Conservation (phyloP, 768 basidiomycete species). For the Sistotremastrum suecicum region DNA sequence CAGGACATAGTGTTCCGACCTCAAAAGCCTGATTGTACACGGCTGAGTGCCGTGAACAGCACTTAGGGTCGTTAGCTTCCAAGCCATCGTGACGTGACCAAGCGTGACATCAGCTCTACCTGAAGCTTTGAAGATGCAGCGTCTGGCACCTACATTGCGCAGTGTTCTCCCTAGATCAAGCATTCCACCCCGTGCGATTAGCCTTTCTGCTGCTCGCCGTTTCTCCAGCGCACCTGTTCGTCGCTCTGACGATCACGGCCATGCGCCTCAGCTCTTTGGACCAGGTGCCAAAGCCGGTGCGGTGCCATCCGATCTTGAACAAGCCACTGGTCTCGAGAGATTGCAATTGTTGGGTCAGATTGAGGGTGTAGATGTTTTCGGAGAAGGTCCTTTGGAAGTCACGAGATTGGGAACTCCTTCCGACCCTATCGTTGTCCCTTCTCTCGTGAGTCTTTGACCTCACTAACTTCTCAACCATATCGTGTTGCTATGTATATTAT, state of each 20-base stretch:
- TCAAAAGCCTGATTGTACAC: no score
- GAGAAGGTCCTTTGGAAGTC: constrained; percentile 71
- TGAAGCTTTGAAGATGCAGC: no score
- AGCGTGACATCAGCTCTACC: no score
- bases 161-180: no score
- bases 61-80: no score
- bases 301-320: constrained; percentile 73
- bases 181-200: no score
- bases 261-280: constrained; percentile 56
- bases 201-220: constrained; percentile 26
- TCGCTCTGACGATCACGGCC: constrained; percentile 35
- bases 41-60: no score
- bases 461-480: neutral
- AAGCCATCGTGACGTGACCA: no score
- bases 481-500: neutral
- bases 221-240: constrained; percentile 45
- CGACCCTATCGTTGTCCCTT: constrained; percentile 78
- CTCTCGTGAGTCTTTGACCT: constrained; percentile 46
- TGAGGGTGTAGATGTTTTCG: constrained; percentile 83
- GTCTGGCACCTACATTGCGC: no score
- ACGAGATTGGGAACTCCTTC: constrained; percentile 77
- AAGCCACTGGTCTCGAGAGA: constrained; percentile 94
- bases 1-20: no score
- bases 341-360: constrained; percentile 83
- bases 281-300: constrained; percentile 55